Base-by-base conservation (phyloP, 768 basidiomycete species). In the Gymnopilus junonius region DNA sequence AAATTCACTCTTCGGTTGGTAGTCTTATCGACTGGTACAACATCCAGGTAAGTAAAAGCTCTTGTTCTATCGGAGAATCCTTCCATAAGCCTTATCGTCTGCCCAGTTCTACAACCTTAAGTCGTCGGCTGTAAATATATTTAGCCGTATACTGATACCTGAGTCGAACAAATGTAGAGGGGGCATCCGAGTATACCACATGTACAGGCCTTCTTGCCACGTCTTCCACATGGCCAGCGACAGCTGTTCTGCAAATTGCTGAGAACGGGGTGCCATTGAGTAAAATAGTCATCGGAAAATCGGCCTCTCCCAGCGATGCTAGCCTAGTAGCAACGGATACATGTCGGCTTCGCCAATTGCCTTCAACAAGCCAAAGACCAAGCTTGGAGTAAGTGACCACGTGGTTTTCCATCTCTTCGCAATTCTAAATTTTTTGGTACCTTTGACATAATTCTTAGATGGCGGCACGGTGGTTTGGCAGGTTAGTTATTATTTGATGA, bases 241-340 rank as follows among this genome's bases (percentile, higher is more conserved):
- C 88, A 0, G 80, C 90, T 0, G 76, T 83, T 34, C 85, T 88
- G 74, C 82, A 88, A 70, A 87, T 88, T 63, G 82, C 83, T 51
- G 80, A 80, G 1, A 83, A 75, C 61, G 89, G 88, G 21, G 83
- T 92, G 8, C 71, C 80, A 2, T 69, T 86, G 46, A 73, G 82
- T 71, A 92, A 93, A 75, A 79, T 92, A 54, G 85, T 92, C 63
- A 90, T 93, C 68, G 91, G 90, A 4, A 93, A 93, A 74, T 91
- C 90, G 1, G 87, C 85, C 1, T 76, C 71, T 12, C 59, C 79
- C 0, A 67, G 75, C 8, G 85, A 87, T 57, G 87, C 88, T 2
- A 81, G 6, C 40, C n/a, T n/a, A n/a, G n/a, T 42, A 42, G 64
- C 63, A 89, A 84, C 64, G 87, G 89, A 7, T 92, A 83, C 75